A percentile compares a stretch with the other conserved stretches of the same genome.
Conservation (phyloP, 2,329 filamentous ascomycete genomes). For the Claviceps digitariae region DNA sequence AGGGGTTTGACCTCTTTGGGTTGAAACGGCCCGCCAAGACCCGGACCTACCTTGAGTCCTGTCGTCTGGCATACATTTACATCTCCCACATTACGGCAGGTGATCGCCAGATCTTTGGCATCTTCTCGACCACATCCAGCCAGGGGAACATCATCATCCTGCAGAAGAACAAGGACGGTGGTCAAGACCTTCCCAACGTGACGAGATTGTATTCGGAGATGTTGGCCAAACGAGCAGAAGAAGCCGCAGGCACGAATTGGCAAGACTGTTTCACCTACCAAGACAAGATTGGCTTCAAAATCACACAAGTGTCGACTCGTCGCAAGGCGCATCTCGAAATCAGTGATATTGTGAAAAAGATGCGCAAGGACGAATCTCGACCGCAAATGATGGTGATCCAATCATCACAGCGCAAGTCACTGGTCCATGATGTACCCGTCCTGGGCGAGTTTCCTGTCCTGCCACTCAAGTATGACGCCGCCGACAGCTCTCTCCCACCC, state of each 20-base stretch:
- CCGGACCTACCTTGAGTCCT: constrained; percentile 58
- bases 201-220: constrained; percentile 77
- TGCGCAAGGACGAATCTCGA: constrained; percentile 69
- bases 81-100: constrained; percentile 85
- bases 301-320: constrained; percentile 74
- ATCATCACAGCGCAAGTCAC: constrained; percentile 67
- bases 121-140: constrained; percentile 73
- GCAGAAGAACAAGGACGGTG: constrained; percentile 63
- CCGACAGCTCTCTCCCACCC: constrained; percentile 77
- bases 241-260: constrained; percentile 56
- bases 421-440: constrained; percentile 74
- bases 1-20: constrained; percentile 77
- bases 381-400: constrained; percentile 81
- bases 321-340: constrained; percentile 83
- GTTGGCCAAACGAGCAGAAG: constrained; percentile 50
- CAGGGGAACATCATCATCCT: constrained; percentile 83
- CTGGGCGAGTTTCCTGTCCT: constrained; percentile 76
- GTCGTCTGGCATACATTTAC: constrained; percentile 71
- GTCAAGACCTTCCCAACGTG: constrained; percentile 77
- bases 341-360: constrained; percentile 76
- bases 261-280: constrained; percentile 79
- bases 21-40: constrained; percentile 55
- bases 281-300: constrained; percentile 72
- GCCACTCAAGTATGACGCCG: constrained; percentile 64
- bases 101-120: constrained; percentile 81